phyloP scores from a whole-genome alignment of 2,329 filamentous ascomycete species.

The Botrytis fabae region DNA sequence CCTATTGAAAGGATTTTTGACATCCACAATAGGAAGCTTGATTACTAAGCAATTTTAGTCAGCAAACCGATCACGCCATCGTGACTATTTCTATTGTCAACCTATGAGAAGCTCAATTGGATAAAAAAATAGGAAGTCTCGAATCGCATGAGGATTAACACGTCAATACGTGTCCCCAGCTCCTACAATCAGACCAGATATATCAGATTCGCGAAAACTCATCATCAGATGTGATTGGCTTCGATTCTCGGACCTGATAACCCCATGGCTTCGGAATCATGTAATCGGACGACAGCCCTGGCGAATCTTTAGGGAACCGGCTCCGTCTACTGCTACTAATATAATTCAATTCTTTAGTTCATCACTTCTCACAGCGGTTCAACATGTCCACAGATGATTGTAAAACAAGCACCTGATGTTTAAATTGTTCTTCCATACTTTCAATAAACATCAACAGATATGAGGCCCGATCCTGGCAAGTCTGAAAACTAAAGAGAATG shows the following conservation, averaged over 20 bases:
- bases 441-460: neutral
- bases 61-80: slow-evolving; percentile 12
- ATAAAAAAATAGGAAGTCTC: neutral
- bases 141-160: neutral
- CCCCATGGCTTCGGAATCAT: neutral
- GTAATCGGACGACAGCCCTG: neutral
- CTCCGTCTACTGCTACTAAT: neutral
- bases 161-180: neutral
- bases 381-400: neutral
- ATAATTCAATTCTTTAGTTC: neutral
- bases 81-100: neutral
- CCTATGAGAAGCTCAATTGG: neutral
- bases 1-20: slow-evolving; percentile 1
- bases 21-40: neutral
- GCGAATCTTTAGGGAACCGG: too few species aligned
- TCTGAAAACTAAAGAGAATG: neutral
- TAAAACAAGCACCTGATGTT: neutral
- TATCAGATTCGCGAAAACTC: neutral
- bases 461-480: neutral
- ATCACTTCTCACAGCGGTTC: neutral
- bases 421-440: neutral
- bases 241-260: too few species aligned
- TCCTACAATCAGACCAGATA: neutral
- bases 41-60: slow-evolving; percentile 8
- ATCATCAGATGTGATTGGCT: too few species aligned